phyloP scores from a whole-genome alignment of 1,284 basidiomycete genomes.

The Ustilago tritici region DNA sequence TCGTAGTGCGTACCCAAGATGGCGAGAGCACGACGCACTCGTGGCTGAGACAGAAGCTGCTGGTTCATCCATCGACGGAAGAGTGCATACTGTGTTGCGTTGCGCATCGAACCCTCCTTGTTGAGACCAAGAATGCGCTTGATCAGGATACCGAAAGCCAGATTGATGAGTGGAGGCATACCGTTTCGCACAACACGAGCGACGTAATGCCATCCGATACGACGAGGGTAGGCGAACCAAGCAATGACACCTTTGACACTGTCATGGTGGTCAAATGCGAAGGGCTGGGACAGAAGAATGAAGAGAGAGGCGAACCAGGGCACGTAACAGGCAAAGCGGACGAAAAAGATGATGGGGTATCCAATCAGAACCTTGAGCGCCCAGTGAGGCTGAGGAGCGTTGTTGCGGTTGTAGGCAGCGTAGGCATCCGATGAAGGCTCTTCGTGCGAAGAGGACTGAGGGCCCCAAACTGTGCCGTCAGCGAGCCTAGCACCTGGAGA shows the following conservation, averaged over 20 bases:
- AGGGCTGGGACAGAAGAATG: slow-evolving; percentile 67
- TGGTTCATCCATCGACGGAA: slow-evolving; percentile 67
- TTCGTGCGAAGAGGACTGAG: slow-evolving; percentile 68
- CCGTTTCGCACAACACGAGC: slow-evolving; percentile 67
- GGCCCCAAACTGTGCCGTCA: slow-evolving; percentile 69
- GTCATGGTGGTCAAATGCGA: slow-evolving; percentile 67
- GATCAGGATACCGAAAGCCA: slow-evolving; percentile 64
- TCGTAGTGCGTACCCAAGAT: slow-evolving; percentile 69
- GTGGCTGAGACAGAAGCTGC: slow-evolving; percentile 65
- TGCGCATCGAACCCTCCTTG: slow-evolving; percentile 69
- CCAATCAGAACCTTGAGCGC: slow-evolving; percentile 64
- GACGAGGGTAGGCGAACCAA: slow-evolving; percentile 68
- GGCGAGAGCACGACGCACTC: slow-evolving; percentile 63
- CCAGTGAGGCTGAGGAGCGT: slow-evolving; percentile 61
- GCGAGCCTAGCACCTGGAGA: slow-evolving; percentile 68
- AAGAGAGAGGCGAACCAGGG: slow-evolving; percentile 69
- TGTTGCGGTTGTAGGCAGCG: slow-evolving; percentile 67
- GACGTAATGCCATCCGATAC: slow-evolving; percentile 69
- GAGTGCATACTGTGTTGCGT: slow-evolving; percentile 67
- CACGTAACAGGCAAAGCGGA: slow-evolving; percentile 65
- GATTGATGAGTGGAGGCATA: slow-evolving; percentile 68
- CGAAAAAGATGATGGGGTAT: slow-evolving; percentile 61
- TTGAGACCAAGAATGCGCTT: slow-evolving; percentile 68
- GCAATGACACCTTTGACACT: slow-evolving; percentile 68
- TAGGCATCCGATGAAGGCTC: slow-evolving; percentile 68